Percentiles rank a stretch among this genome's conserved stretches.
Conservation (phyloP, 1,139 yeast genomes). For the Suhomyces chickasaworum region DNA sequence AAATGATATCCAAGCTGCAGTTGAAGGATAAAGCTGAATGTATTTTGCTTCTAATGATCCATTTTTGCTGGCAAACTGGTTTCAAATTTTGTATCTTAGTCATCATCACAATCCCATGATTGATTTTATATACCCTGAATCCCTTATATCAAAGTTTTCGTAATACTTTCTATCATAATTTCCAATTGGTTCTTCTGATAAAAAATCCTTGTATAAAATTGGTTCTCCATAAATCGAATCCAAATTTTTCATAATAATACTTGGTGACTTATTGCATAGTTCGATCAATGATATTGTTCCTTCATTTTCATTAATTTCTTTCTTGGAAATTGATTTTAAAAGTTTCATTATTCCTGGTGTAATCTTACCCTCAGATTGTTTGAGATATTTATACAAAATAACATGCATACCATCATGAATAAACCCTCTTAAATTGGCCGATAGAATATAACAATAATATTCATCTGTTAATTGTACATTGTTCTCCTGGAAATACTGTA, state of each 20-base stretch:
- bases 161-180: conserved; percentile 24
- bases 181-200: conserved; percentile 4
- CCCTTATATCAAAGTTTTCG: conserved; percentile 29
- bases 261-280: conserved; percentile 7
- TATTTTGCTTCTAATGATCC: neutral
- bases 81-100: conserved; percentile 4
- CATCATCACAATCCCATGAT: conserved; percentile 14
- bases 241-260: conserved; percentile 1
- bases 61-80: conserved; percentile 11
- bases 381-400: conserved; percentile 29
- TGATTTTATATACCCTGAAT: conserved; percentile 25
- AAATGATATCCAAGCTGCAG: conserved; percentile 38
- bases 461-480: conserved; percentile 16
- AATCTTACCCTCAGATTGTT: conserved; percentile 19
- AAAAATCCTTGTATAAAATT: conserved; percentile 12
- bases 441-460: conserved; percentile 27
- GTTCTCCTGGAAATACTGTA: conserved; percentile 22
- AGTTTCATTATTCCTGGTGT: conserved; percentile 17
- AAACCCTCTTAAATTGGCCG: conserved; percentile 30
- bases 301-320: conserved; percentile 14
- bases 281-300: conserved; percentile 12
- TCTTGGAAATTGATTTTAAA: conserved; percentile 20
- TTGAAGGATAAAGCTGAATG: conserved; percentile 21
- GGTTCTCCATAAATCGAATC: conserved; percentile 20
- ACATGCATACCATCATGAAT: conserved; percentile 31